Percentiles rank a stretch among this genome's conserved stretches.
These are phyloP conservation scores for Sporothrix schenckii DNA, from an alignment of 2,329 filamentous ascomycete species.

Conservation along the genomic window DNA sequence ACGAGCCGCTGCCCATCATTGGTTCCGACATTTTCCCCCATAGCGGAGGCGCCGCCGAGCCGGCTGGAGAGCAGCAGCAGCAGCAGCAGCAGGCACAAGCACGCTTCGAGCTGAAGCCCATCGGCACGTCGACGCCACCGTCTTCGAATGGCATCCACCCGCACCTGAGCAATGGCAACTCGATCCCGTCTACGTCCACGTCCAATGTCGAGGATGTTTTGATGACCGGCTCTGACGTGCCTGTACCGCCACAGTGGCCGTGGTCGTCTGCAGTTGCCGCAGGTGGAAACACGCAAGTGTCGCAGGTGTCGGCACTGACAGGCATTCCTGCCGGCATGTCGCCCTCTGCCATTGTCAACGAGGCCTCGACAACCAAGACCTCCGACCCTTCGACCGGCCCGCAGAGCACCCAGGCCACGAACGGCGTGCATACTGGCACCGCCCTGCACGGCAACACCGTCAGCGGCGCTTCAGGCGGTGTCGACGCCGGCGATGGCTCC, in stretches of 20 bases:
- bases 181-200: slow-evolving; percentile 49
- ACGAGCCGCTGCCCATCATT: slow-evolving; percentile 17
- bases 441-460: background rate
- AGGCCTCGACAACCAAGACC: slow-evolving; percentile 92
- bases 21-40: slow-evolving; percentile 31
- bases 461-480: background rate
- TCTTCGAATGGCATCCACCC: slow-evolving; percentile 60
- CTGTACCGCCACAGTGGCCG: slow-evolving; percentile 46
- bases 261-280: slow-evolving; percentile 43
- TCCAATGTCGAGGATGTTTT: slow-evolving; percentile 57
- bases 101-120: slow-evolving; percentile 56
- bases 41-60: background rate
- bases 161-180: slow-evolving; percentile 60
- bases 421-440: slow-evolving; percentile 57
- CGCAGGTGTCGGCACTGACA: slow-evolving; percentile 65
- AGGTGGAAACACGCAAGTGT: slow-evolving; percentile 60
- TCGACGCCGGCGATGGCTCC: slow-evolving; percentile 46
- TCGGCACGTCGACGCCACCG: slow-evolving; percentile 20
- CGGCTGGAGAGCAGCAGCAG: slow-evolving; percentile 44
- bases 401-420: slow-evolving; percentile 71
- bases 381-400: slow-evolving; percentile 70
- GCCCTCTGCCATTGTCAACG: slow-evolving; percentile 68
- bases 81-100: slow-evolving; percentile 41
- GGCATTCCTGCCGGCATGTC: slow-evolving; percentile 61
- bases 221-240: slow-evolving; percentile 62